Conservation (phyloP, 805 yeast species). For the Ogataea paradorogensis region DNA sequence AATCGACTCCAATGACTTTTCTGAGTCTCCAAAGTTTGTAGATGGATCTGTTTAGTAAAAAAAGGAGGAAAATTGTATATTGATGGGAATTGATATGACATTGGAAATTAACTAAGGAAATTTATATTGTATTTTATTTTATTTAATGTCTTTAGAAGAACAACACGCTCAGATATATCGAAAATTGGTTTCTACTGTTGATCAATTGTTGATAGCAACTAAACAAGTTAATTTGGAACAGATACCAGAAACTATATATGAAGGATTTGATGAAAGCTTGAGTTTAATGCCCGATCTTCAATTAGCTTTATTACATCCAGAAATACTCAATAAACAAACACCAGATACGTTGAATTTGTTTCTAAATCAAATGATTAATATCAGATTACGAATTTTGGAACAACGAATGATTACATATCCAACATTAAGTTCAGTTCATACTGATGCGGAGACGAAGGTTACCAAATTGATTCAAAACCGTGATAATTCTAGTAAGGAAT, state of each 20-base stretch:
- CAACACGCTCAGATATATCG: slow-evolving; percentile 34
- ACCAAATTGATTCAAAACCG: slow-evolving; percentile 10
- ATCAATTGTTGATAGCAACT: slow-evolving; percentile 29
- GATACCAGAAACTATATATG: slow-evolving; percentile 3
- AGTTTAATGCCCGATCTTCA: slow-evolving; percentile 13
- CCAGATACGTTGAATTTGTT: slow-evolving; percentile 12
- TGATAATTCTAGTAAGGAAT: slow-evolving; percentile 13
- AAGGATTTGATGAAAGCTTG: slow-evolving; percentile 5
- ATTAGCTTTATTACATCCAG: slow-evolving; percentile 13
- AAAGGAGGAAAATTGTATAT: slow-evolving; percentile 85
- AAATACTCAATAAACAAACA: slow-evolving; percentile 1
- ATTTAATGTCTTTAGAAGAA: slow-evolving; percentile 15
- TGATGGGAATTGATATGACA: slow-evolving; percentile 40
- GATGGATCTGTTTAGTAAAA: slow-evolving; percentile 85
- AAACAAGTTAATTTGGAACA: slow-evolving; percentile 7
- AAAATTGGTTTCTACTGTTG: slow-evolving; percentile 33
- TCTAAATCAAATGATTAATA: slow-evolving; percentile 18
- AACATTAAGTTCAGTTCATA: slow-evolving; percentile 20
- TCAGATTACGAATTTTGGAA: slow-evolving; percentile 20
- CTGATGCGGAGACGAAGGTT: slow-evolving; percentile 14
- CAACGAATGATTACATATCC: slow-evolving; percentile 27
- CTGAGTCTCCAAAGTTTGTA: slow-evolving; percentile 74
- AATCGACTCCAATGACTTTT: slow-evolving; percentile 72
- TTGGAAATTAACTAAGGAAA: background rate
- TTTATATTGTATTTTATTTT: background rate